Evolutionary conservation across 495 filamentous ascomycete genomes (phyloP).

Genomic region (Xylaria acuta): DNA sequence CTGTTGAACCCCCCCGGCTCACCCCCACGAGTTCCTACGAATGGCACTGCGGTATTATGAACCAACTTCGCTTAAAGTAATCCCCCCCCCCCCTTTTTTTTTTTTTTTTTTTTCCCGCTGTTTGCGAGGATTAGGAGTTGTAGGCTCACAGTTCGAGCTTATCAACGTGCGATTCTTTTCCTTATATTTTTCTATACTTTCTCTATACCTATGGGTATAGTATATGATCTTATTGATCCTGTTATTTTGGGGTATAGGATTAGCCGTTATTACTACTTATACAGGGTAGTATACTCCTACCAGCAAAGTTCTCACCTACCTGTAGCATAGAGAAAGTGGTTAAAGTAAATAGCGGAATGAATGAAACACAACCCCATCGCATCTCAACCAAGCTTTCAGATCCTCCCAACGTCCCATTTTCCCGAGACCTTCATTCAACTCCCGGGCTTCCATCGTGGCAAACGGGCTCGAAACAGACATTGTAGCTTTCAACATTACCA

Average conservation of each 20-base stretch:
- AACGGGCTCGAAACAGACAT: background rate
- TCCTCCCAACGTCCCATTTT: background rate
- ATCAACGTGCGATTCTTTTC: background rate
- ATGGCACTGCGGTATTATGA: background rate
- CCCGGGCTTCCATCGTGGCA: background rate
- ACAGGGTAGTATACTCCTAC: background rate
- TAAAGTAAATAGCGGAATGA: background rate
- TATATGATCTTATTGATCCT: background rate
- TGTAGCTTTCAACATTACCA: background rate
- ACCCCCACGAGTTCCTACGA: too few relatives aligned
- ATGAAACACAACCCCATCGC: background rate
- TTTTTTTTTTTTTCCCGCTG: background rate
- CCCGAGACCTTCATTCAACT: background rate
- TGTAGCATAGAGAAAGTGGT: background rate
- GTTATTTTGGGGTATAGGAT: background rate
- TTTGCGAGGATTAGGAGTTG: background rate
- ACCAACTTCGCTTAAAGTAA: background rate
- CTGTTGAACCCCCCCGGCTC: too few relatives aligned
- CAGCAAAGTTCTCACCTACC: background rate
- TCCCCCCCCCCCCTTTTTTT: too few relatives aligned
- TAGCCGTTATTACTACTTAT: background rate
- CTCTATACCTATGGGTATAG: background rate
- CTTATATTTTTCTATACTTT: background rate
- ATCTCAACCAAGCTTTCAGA: background rate
- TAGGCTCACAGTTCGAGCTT: background rate